phyloP scores from a whole-genome alignment of 2,329 filamentous ascomycete species.

The Monilinia vaccinii-corymbosi region DNA sequence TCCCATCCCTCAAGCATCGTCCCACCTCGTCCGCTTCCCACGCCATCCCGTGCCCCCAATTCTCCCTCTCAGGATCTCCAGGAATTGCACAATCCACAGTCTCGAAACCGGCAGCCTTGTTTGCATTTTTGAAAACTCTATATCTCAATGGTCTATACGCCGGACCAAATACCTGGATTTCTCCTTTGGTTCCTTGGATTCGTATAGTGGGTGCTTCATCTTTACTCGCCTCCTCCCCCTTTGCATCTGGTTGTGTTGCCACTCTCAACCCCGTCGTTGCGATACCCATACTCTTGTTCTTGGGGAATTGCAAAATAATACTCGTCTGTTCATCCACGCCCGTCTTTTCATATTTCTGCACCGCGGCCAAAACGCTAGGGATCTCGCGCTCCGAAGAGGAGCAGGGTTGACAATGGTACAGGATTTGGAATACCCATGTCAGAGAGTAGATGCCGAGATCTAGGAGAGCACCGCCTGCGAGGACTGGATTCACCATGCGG shows the following conservation, averaged over 20 bases:
- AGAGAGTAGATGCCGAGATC: slow-evolving; percentile 63
- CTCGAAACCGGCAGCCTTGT: slow-evolving; percentile 21
- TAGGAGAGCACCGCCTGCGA: slow-evolving; percentile 58
- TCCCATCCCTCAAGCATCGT: slow-evolving; percentile 52
- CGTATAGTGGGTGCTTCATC: slow-evolving; percentile 46
- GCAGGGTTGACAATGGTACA: slow-evolving; percentile 53
- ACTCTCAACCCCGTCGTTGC: slow-evolving; percentile 44
- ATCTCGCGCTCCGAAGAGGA: slow-evolving; percentile 30
- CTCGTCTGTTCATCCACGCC: slow-evolving; percentile 56
- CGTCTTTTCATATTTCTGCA: slow-evolving; percentile 49
- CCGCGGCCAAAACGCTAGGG: slow-evolving; percentile 47
- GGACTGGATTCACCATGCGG: slow-evolving; percentile 59
- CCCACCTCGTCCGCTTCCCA: slow-evolving; percentile 64
- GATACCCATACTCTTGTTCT: slow-evolving; percentile 50
- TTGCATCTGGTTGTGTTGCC: slow-evolving; percentile 38
- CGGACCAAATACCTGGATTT: slow-evolving; percentile 54
- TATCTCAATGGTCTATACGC: slow-evolving; percentile 47
- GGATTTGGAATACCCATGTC: slow-evolving; percentile 62
- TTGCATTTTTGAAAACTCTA: slow-evolving; percentile 38
- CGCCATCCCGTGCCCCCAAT: slow-evolving; percentile 55
- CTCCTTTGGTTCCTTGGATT: slow-evolving; percentile 57
- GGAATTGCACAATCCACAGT: slow-evolving; percentile 36
- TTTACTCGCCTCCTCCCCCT: slow-evolving; percentile 38
- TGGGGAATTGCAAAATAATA: slow-evolving; percentile 53
- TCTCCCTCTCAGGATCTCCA: slow-evolving; percentile 26